Percentiles rank a stretch among this genome's conserved stretches.
These are phyloP conservation scores for Claviceps arundinis DNA, from an alignment of 2,329 filamentous ascomycete species.

Conservation along the genomic window DNA sequence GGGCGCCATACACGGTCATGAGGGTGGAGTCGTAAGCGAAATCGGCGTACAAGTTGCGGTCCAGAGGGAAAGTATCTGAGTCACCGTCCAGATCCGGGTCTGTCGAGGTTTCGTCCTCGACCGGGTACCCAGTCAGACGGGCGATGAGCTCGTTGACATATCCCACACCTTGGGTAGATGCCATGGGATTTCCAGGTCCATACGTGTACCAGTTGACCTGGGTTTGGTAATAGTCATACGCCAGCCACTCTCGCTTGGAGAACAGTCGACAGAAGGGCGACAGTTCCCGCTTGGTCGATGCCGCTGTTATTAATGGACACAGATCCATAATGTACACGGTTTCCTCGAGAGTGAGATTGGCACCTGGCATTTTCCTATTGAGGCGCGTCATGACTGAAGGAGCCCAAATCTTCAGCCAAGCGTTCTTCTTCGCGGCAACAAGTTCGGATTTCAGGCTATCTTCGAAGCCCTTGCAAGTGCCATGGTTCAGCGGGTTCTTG, in stretches of 20 bases:
- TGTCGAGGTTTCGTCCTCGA: constrained; percentile 59
- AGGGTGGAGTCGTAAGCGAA: constrained; percentile 90
- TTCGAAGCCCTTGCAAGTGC: constrained; percentile 59
- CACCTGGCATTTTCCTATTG: constrained; percentile 54
- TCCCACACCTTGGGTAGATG: constrained; percentile 74
- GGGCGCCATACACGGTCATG: constrained; percentile 58
- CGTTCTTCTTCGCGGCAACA: constrained; percentile 35
- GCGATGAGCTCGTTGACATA: constrained; percentile 82
- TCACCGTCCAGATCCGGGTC: constrained; percentile 64
- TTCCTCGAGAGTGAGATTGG: constrained; percentile 48
- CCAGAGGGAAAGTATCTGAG: constrained; percentile 59
- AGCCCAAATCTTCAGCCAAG: constrained; percentile 52
- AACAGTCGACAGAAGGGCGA: constrained; percentile 71
- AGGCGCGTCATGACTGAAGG: constrained; percentile 55
- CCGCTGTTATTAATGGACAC: constrained; percentile 75
- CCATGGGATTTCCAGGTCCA: constrained; percentile 62
- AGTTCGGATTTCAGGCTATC: constrained; percentile 35
- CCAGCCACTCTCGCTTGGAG: constrained; percentile 55
- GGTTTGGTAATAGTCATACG: constrained; percentile 70
- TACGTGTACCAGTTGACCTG: constrained; percentile 79
- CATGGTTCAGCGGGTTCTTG: constrained; percentile 77
- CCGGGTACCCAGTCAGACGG: constrained; percentile 55
- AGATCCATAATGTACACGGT: constrained; percentile 72
- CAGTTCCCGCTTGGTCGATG: constrained; percentile 32
- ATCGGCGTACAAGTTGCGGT: constrained; percentile 61